These are phyloP conservation scores for Microdochium paspali DNA, from an alignment of 2,329 filamentous ascomycete genomes.

Conservation along the genomic window DNA sequence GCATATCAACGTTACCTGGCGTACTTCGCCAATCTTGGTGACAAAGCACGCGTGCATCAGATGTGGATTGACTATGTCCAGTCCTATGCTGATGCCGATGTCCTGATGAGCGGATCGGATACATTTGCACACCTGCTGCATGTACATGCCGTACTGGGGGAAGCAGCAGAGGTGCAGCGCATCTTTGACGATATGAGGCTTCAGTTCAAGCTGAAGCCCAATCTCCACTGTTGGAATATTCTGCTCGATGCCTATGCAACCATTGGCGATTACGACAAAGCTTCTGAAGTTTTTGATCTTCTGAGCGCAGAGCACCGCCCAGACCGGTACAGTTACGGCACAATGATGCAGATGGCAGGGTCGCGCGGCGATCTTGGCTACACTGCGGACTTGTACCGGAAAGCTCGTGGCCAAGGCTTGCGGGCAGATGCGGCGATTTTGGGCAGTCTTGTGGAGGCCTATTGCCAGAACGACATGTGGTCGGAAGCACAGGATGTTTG, in stretches of 20 bases:
- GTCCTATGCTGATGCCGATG: slow-evolving; percentile 19
- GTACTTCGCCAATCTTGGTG: slow-evolving; percentile 37
- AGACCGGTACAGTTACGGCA: slow-evolving; percentile 57
- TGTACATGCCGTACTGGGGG: slow-evolving; percentile 60
- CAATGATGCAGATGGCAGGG: slow-evolving; percentile 64
- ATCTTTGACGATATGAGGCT: slow-evolving; percentile 53
- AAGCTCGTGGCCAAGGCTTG: slow-evolving; percentile 46
- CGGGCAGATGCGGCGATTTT: slow-evolving; percentile 47
- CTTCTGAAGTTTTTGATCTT: slow-evolving; percentile 52
- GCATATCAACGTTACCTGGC: slow-evolving; percentile 38
- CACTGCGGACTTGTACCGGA: slow-evolving; percentile 54
- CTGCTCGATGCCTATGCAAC: slow-evolving; percentile 63
- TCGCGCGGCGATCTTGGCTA: slow-evolving; percentile 63
- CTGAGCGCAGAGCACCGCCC: slow-evolving; percentile 43
- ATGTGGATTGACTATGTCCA: slow-evolving; percentile 34
- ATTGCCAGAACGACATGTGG: slow-evolving; percentile 47
- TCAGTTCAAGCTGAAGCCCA: slow-evolving; percentile 47
- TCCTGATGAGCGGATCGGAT: slow-evolving; percentile 19
- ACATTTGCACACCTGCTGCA: slow-evolving; percentile 54
- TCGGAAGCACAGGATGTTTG: slow-evolving; percentile 50
- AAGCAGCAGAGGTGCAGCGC: slow-evolving; percentile 46
- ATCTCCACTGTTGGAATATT: slow-evolving; percentile 62
- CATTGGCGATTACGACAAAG: slow-evolving; percentile 56
- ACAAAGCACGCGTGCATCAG: slow-evolving; percentile 32
- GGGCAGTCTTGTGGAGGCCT: slow-evolving; percentile 57